Evolutionary conservation across 2,329 filamentous ascomycete species (phyloP).

Genomic region (Sporothrix luriei): DNA sequence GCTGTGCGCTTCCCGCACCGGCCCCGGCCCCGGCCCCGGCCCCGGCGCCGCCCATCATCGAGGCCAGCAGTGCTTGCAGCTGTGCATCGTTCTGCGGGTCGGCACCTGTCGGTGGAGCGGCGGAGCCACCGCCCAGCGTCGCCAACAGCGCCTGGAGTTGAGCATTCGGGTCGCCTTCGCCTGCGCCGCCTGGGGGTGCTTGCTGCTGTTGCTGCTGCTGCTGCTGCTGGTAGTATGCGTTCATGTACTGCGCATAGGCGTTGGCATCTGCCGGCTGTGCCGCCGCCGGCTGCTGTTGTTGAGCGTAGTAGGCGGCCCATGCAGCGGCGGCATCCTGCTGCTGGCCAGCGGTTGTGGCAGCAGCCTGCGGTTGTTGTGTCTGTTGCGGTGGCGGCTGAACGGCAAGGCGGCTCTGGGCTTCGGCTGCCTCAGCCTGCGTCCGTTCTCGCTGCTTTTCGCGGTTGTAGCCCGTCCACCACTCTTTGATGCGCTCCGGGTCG

Average conservation of each 20-base stretch:
- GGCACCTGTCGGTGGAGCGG: background rate
- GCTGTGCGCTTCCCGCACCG: conserved; percentile 6
- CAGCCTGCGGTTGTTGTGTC: background rate
- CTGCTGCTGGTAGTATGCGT: conserved; percentile 40
- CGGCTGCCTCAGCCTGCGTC: conserved; percentile 46
- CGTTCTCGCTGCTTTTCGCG: conserved; percentile 42
- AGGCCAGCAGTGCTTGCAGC: conserved; percentile 34
- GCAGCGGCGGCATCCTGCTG: conserved; percentile 42
- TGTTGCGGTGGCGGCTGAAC: conserved; percentile 1
- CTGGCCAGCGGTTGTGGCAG: conserved; percentile 34
- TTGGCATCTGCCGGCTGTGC: conserved; percentile 36
- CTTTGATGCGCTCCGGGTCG: conserved; percentile 51
- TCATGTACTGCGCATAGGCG: conserved; percentile 44
- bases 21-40: background rate
- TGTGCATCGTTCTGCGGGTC: conserved; percentile 30
- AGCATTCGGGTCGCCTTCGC: conserved; percentile 33
- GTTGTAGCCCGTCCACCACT: conserved; percentile 57
- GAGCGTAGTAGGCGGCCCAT: conserved; percentile 49
- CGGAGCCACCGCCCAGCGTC: conserved; percentile 30
- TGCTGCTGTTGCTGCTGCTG: conserved; percentile 34
- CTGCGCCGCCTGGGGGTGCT: conserved; percentile 16
- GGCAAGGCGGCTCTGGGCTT: background rate
- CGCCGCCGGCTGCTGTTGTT: conserved; percentile 36
- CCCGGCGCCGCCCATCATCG: conserved; percentile 25
- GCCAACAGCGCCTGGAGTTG: conserved; percentile 36